Evolutionary conservation across 23 red algal species (phyloP), one percentile per base, ranked within the genome.

Genomic region (Cyanidioschyzon merolae): DNA sequence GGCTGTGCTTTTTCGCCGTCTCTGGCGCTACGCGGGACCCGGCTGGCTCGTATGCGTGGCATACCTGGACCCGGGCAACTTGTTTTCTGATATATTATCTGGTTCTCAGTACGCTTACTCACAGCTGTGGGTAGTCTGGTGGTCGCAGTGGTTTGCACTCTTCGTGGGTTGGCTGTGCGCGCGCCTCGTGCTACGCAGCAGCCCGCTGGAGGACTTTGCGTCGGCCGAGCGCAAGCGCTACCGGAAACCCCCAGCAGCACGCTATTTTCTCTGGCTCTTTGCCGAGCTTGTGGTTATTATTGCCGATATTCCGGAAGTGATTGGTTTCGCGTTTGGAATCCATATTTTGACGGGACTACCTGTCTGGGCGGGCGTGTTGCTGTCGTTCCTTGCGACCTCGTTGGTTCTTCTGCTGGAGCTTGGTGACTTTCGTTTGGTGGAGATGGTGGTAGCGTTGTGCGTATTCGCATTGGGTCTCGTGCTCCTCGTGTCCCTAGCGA

Each of bases 81-180:
- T 57, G 40, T 50, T 57, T 31, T 57, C 41, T 26, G 75, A 77
- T 36, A 36, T 77, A 2, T 34, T 40, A 16, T 50, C 75, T 3
- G 75, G 75, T 26, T 50, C 75, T 39, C 24, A 77, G 75, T 77
- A 57, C 51, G 41, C 40, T 31, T 77, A 77, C 29, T 50, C 40
- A 12, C 51, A 57, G 51, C 75, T 77, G 12, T 77, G 75, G 75
- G 75, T 77, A n/a, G 3, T 30, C n/a, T 77, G 75, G 75, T 77
- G 75, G 75, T 77, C 75, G 63, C 63, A 71, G 63, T 35, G 21
- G 63, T 71, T 71, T 35, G n/a, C 32, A 7, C 32, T 71, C 21
- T 71, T 71, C 29, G 32, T 35, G n/a, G 63, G 63, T 7, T 71
- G 63, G 63, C 32, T 71, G 16, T 71, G 63, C 29, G 63, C 63